Evolutionary conservation across 1,284 basidiomycete species (phyloP), one percentile per base, ranked within the genome.

Genomic region (Inonotus hispidus): DNA sequence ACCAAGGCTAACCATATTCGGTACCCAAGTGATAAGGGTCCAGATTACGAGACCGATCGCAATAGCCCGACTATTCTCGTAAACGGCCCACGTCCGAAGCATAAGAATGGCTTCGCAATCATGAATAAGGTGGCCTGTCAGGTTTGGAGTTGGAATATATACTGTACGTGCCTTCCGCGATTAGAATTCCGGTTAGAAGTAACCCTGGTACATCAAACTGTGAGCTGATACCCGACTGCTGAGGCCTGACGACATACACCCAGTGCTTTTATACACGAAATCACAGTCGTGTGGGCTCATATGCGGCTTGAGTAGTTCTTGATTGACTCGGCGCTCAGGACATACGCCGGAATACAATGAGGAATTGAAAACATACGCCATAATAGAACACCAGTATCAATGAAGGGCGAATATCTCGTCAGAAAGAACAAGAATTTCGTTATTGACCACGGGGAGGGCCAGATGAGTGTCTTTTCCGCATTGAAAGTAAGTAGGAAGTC

Each of bases 401-500:
- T 13, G 21, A 58, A 58, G 14, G 56, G 56, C 1, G 54, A 14
- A 29, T 59, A 59, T 41, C 58, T 21, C 16, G 41, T 54, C 16
- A 59, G 11, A 37, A 59, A n/a, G 41, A 59, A 59, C 5, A 39
- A 14, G 4, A 43, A 14, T 38, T 45, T 59, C 5, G 27, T 43
- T 2, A 21, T 6, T 0, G 49, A 39, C 58, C 58, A 59, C 8
- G 16, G n/a, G 3, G 7, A 2, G 16, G 58, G 52, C 58, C 58
- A 59, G 1, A 59, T 52, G 3, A 59, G 29, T 4, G 41, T 45
- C 1, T 19, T 16, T 38, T 58, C 56, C 14, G 47, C 56, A 1
- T 45, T 43, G 27, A 58, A 47, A 10, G 56, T 58, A 21, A 58
- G 41, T 16, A 47, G 11, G 25, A 49, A 58, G 25, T 58, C 56